Evolutionary conservation across 1,284 basidiomycete genomes (phyloP), one percentile per base, ranked within the genome.

Genomic region (Trichosporon sp.): DNA sequence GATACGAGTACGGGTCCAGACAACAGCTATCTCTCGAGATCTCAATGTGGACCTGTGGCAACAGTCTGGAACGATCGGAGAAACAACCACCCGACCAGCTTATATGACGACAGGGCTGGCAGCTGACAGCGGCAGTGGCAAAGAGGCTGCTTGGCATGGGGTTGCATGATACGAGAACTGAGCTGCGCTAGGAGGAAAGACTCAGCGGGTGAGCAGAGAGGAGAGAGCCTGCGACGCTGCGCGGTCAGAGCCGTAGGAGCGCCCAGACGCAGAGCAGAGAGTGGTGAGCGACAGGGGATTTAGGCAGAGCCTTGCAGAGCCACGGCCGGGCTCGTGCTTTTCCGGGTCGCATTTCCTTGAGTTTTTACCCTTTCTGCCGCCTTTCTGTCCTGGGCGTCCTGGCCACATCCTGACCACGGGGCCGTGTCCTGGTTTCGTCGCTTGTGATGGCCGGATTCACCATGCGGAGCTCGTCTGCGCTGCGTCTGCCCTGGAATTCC

Each of bases 91-190:
- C 19, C 19, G 7, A 19, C n/a, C 19, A 21, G 51, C 51, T 54
- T 54, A 54, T 54, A 54, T 54, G 51, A 54, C 51, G 7, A 54
- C 26, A n/a, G 51, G 21, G 51, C 19, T 54, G 51, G n/a, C 51
- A 54, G 51, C 51, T 19, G 6, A 54, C 21, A 21, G 51, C 19
- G 51, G 43, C 43, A 46, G 43, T 46, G 43, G 43, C 43, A 46
- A 46, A 8, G 51, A 8, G 46, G 51, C n/a, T 4, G 19, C 19
- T 40, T 40, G 51, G 21, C n/a, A 54, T 6, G 10, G 51, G 21
- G 51, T 10, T 54, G 51, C 19, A 54, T 54, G 51, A 54, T 16
- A 54, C 51, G 51, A 54, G 51, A 11, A 19, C 7, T 54, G 51
- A 19, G 19, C 38, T 40, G 38, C 38, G 38, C 38, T 19, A 21